phyloP scores from a whole-genome alignment of 2,329 filamentous ascomycete genomes.

The Penicillium sp. region DNA sequence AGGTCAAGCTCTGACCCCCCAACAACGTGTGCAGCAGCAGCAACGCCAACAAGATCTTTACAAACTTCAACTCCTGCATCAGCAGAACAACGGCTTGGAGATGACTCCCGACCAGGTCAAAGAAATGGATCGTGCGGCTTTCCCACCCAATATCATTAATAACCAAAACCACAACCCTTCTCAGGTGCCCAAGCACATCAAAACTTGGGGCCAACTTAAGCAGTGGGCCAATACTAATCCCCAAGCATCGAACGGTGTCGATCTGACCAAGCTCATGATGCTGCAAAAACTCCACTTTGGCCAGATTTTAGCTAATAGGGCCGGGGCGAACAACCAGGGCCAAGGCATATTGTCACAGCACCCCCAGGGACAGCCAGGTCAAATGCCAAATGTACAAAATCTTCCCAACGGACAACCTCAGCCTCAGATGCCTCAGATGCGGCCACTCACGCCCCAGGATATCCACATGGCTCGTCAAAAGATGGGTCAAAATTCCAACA shows the following conservation, averaged over 20 bases:
- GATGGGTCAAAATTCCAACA: slow-evolving; percentile 34
- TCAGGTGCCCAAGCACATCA: slow-evolving; percentile 52
- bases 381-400: slow-evolving; percentile 30
- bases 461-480: slow-evolving; percentile 39
- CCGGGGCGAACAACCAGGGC: slow-evolving; percentile 27
- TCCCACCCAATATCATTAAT: slow-evolving; percentile 37
- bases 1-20: slow-evolving; percentile 32
- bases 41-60: slow-evolving; percentile 34
- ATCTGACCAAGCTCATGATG: slow-evolving; percentile 41
- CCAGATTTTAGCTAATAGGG: slow-evolving; percentile 34
- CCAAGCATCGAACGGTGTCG: slow-evolving; percentile 42
- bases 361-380: slow-evolving; percentile 29
- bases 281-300: slow-evolving; percentile 49
- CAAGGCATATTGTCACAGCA: slow-evolving; percentile 15
- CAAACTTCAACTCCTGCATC: slow-evolving; percentile 35
- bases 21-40: slow-evolving; percentile 33
- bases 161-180: slow-evolving; percentile 26
- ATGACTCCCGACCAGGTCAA: slow-evolving; percentile 44
- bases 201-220: slow-evolving; percentile 60
- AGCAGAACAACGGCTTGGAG: slow-evolving; percentile 33
- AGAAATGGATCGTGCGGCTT: slow-evolving; percentile 44
- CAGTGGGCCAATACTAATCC: slow-evolving; percentile 52
- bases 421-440: slow-evolving; percentile 14
- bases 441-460: slow-evolving; percentile 37
- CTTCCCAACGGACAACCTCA: slow-evolving; percentile 32